Evolutionary conservation across 208 protist genomes (phyloP), one percentile per base, ranked within the genome.

Genomic region (Porcisia deanei): DNA sequence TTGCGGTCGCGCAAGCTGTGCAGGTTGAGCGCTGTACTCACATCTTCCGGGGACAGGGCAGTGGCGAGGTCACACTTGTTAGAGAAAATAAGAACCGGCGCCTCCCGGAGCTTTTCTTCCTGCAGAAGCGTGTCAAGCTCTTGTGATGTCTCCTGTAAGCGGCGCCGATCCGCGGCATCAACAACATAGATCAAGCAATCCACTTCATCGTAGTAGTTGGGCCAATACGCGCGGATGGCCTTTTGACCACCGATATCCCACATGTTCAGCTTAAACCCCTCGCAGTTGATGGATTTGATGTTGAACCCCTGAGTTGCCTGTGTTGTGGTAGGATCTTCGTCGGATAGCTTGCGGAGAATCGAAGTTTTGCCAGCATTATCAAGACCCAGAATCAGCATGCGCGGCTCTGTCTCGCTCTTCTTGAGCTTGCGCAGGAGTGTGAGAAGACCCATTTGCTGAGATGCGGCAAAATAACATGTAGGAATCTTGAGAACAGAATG

Each of bases 341-440:
- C 92, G 53, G 92, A 93, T 12, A 99, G 89, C 79, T 97, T 95
- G 66, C 98, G 97, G 25, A 99, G 84, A 74, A 99, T 98, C 9
- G 98, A 99, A 0, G 98, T 99, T 85, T 99, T 99, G 7, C 98
- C 98, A 20, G 99, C 99, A 80, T 99, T 99, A 84, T 99, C 98
- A 22, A 99, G 91, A 1, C 98, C 98, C 34, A 99, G 82, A 84
- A 99, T 96, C 6, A 99, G 84, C 68, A 99, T 93, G 10, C 97
- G 93, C 49, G 98, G 90, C 84, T 99, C 96, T 52, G 95, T 96
- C 55, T 98, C 95, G 68, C 87, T 96, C 84, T 96, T 87, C 85
- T 98, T 98, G 78, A 99, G 77, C 78, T 96, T 98, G 53, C 94
- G 85, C 22, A 99, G 84, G 34, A 99, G 82, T 10, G 91, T 94